Evolutionary conservation across 1,139 yeast species (phyloP).

Genomic region (Kurtzmaniella natalensis): DNA sequence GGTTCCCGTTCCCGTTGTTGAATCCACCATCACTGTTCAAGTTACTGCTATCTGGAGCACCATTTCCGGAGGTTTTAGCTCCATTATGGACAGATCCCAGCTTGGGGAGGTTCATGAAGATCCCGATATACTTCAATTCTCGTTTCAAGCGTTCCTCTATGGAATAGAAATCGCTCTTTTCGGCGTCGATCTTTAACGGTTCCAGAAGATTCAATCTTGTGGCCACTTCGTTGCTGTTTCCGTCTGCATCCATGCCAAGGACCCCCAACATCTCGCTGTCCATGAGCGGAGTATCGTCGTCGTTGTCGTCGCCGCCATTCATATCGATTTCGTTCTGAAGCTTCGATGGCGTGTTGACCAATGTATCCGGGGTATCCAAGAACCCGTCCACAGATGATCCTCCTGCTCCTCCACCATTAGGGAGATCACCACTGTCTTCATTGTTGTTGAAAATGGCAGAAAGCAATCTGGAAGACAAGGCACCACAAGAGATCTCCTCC

Average conservation of each 20-base stretch:
- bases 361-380: slow-evolving; percentile 7
- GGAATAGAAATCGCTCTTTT: slow-evolving; percentile 60
- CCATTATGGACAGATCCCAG: slow-evolving; percentile 10
- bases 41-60: slow-evolving; percentile 15
- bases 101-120: slow-evolving; percentile 62
- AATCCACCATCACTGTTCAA: slow-evolving; percentile 17
- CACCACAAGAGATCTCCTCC: slow-evolving; percentile 85
- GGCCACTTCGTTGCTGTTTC: slow-evolving; percentile 22
- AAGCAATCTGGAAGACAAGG: slow-evolving; percentile 77
- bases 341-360: too few species aligned
- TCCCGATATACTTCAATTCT: slow-evolving; percentile 87
- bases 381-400: slow-evolving; percentile 18
- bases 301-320: slow-evolving; percentile 11
- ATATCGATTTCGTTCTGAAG: slow-evolving; percentile 10
- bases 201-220: slow-evolving; percentile 37
- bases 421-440: slow-evolving; percentile 21
- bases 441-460: slow-evolving; percentile 71
- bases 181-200: slow-evolving; percentile 27
- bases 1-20: slow-evolving; percentile 16
- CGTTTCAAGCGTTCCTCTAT: slow-evolving; percentile 84
- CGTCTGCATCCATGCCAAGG: slow-evolving; percentile 11
- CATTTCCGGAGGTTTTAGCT: slow-evolving; percentile 22
- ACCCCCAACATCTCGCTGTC: slow-evolving; percentile 7
- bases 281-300: slow-evolving; percentile 8
- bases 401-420: slow-evolving; percentile 18